These are phyloP conservation scores for Umbilicus rupestris DNA, from an alignment of 164 flowering plant species.

Conservation along the genomic window DNA sequence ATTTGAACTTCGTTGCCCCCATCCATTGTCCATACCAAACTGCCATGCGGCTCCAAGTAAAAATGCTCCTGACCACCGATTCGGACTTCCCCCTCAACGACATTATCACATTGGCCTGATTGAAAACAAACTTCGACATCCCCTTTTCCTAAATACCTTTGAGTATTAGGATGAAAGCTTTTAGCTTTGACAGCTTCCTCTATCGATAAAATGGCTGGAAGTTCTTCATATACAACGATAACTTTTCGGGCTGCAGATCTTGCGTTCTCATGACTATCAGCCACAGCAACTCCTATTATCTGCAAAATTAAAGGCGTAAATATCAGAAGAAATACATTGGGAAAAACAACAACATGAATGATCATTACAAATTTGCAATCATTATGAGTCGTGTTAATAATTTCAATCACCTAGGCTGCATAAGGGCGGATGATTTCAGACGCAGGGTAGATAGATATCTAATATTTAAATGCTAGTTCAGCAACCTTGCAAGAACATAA, in stretches of 20 bases:
- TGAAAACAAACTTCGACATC: conserved; percentile 72
- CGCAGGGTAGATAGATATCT: too few species aligned
- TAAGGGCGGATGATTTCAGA: too few species aligned
- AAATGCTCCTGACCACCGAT: conserved; percentile 97
- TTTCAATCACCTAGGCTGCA: too few species aligned
- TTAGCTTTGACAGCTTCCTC: conserved; percentile 55
- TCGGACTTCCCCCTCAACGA: conserved; percentile 80
- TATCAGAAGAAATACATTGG: background rate
- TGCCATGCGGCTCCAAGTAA: conserved; percentile 78
- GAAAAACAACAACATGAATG: background rate
- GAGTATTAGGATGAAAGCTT: conserved; percentile 71
- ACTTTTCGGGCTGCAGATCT: conserved; percentile 69
- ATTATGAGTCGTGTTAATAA: too few species aligned
- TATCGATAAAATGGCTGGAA: conserved; percentile 72
- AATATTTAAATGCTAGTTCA: too few species aligned
- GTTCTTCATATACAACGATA: conserved; percentile 69
- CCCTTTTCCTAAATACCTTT: conserved; percentile 53
- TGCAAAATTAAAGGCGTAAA: conserved; percentile 18
- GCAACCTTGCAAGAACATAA: too few species aligned
- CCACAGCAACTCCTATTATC: conserved; percentile 87
- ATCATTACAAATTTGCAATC: background rate
- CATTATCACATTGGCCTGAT: conserved; percentile 56
- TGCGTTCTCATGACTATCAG: conserved; percentile 93
- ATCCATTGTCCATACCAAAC: conserved; percentile 74
- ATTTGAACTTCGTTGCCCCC: conserved; percentile 89